phyloP scores from a whole-genome alignment of 805 yeast species.

The Brettanomyces anomalus region DNA sequence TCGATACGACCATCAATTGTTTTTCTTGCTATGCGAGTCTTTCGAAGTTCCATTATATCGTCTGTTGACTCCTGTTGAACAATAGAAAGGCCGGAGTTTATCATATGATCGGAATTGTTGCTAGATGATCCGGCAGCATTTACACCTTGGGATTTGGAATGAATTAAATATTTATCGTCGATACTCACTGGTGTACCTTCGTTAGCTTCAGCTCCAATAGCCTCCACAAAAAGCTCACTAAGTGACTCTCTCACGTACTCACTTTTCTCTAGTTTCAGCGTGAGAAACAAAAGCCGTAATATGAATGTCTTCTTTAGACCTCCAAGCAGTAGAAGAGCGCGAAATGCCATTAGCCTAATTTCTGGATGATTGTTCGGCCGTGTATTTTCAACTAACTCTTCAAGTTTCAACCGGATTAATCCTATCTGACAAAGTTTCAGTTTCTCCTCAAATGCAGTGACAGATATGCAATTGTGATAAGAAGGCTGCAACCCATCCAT shows the following conservation, averaged over 20 bases:
- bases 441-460: conserved; percentile 50
- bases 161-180: conserved; percentile 33
- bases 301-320: conserved; percentile 61
- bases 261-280: conserved; percentile 48
- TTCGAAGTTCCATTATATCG: conserved; percentile 39
- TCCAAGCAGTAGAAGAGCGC: conserved; percentile 62
- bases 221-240: conserved; percentile 34
- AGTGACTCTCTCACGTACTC: conserved; percentile 42
- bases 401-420: conserved; percentile 38
- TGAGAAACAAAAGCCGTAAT: conserved; percentile 51
- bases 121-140: conserved; percentile 3
- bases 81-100: conserved; percentile 34
- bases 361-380: conserved; percentile 36
- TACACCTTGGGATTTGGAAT: not conserved
- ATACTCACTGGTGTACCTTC: conserved; percentile 48
- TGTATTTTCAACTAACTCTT: conserved; percentile 48
- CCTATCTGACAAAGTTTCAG: conserved; percentile 51
- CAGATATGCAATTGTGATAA: conserved; percentile 45
- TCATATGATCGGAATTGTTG: conserved; percentile 3
- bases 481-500: conserved; percentile 87
- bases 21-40: conserved; percentile 58
- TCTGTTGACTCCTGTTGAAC: conserved; percentile 44
- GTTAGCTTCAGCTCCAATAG: conserved; percentile 60
- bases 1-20: conserved; percentile 60
- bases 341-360: conserved; percentile 59